Evolutionary conservation across 1,139 yeast species (phyloP).

Genomic region (Saccharomyces hybrid): DNA sequence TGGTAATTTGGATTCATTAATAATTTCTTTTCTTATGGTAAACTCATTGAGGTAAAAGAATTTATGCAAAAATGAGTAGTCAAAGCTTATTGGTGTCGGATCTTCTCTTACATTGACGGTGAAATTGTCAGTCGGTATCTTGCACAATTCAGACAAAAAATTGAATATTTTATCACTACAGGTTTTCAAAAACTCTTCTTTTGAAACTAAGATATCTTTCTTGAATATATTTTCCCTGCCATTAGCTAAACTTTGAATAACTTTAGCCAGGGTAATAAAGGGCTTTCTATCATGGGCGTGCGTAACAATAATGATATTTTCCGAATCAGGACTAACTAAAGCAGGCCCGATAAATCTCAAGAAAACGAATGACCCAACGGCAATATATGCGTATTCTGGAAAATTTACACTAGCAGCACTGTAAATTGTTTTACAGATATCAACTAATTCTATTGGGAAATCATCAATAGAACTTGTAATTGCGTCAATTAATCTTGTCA

Average conservation of each 20-base stretch:
- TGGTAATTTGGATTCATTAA: conserved; percentile 24
- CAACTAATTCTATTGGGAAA: conserved; percentile 68
- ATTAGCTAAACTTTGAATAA: conserved; percentile 82
- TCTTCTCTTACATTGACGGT: conserved; percentile 15
- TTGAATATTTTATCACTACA: conserved; percentile 41
- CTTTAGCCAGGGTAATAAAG: conserved; percentile 73
- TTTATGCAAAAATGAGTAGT: conserved; percentile 54
- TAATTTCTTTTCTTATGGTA: conserved; percentile 41
- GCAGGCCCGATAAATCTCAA: conserved; percentile 86
- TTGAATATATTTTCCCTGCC: conserved; percentile 55
- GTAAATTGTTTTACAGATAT: conserved; percentile 67
- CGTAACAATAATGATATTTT: conserved; percentile 38
- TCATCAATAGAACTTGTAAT: conserved; percentile 49
- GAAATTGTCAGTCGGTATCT: conserved; percentile 11
- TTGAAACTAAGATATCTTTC: conserved; percentile 47
- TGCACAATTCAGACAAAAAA: conserved; percentile 39
- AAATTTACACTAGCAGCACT: conserved; percentile 57
- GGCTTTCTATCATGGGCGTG: conserved; percentile 54
- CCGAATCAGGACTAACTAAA: conserved; percentile 78
- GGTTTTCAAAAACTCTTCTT: conserved; percentile 39
- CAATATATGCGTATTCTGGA: conserved; percentile 54
- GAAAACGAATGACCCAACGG: conserved; percentile 84
- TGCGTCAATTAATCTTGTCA: conserved; percentile 51
- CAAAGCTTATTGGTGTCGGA: conserved; percentile 28
- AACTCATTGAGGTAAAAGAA: conserved; percentile 58